These are phyloP conservation scores for Panaeolus cyanescens DNA, from an alignment of 768 basidiomycete species.

Conservation along the genomic window DNA sequence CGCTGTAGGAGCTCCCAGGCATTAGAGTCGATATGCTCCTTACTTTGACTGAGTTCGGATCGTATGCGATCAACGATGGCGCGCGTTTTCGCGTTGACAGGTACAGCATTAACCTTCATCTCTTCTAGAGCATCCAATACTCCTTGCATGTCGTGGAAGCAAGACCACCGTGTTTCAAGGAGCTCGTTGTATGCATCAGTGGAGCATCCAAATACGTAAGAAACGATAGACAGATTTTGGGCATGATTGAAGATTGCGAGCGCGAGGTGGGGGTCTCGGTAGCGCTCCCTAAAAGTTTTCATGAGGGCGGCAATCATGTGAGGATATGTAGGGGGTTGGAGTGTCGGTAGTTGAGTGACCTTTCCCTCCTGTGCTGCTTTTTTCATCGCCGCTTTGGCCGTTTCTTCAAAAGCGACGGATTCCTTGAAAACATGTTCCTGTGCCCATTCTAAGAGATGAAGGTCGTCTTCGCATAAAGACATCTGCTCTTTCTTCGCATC, in stretches of 20 bases:
- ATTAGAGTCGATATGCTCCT: constrained; percentile 52
- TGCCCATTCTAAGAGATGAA: constrained; percentile 76
- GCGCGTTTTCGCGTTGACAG: constrained; percentile 60
- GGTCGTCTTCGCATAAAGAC: constrained; percentile 66
- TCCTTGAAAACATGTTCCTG: constrained; percentile 67
- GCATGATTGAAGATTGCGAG: constrained; percentile 84
- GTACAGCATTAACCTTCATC: constrained; percentile 81
- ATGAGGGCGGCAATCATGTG: constrained; percentile 78
- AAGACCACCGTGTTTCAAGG: constrained; percentile 81
- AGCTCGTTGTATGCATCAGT: constrained; percentile 88
- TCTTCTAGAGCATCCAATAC: constrained; percentile 75
- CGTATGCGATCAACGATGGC: constrained; percentile 63
- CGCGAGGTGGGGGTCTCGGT: constrained; percentile 77
- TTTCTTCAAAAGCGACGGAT: constrained; percentile 50
- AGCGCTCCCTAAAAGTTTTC: constrained; percentile 75
- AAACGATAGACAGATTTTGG: constrained; percentile 69
- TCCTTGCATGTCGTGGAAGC: constrained; percentile 80
- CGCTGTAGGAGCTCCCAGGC: constrained; percentile 50
- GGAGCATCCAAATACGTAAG: constrained; percentile 89
- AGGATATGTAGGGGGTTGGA: constrained; percentile 71
- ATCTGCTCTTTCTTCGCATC: constrained; percentile 77
- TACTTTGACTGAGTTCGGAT: constrained; percentile 58
- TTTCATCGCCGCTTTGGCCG: constrained; percentile 39
- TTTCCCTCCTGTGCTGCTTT: constrained; percentile 25
- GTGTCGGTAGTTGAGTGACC: constrained; percentile 30